Evolutionary conservation across 2,329 filamentous ascomycete genomes (phyloP), one percentile per base, ranked within the genome.

Genomic region (Chaetomium sp.): DNA sequence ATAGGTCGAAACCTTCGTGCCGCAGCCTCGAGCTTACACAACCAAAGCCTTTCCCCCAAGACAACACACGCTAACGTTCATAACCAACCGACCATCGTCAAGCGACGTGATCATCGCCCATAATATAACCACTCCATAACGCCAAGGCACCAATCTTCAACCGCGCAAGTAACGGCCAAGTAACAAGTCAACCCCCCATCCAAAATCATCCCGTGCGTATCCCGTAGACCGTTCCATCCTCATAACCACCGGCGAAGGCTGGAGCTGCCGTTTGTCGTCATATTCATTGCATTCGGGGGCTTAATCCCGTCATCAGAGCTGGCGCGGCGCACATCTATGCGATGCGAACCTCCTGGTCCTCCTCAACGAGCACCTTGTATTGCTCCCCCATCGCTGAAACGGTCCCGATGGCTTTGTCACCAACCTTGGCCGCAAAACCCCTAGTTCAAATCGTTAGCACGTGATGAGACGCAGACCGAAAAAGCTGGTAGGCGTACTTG

Each of bases 351-450:
- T 85, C 72, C 66, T 87, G 76, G 67, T 96, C 90, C 65, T 91
- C 84, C 71, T 96, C 91, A 60, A 96, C 82, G 35, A 78, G 69
- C 1, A 85, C 82, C 51, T 81, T 74, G 71, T 84, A 85, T 57
- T 79, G 58, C 57, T 74, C 69, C 57, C 84, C 83, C 72, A 81
- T 76, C 1, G 81, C 74, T 63, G 85, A 80, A 35, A 96, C 80
- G 5, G 77, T 78, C 57, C 89, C 78, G 54, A 95, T 76, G 19
- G 84, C 79, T 64, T 84, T 82, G 56, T 82, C 81, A 1, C 89
- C 84, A 37, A 86, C 85, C 60, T 86, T 83, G 51, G 86, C 87
- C 36, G 89, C 82, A 69, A 95, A 94, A 47, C 86, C 89, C 74
- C 88, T 94, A 59, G 44, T 37, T 35, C 19, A 27, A 27, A 27